A percentile compares a stretch with the other conserved stretches of the same genome.
These are phyloP conservation scores for Fusarium sp. DNA, from an alignment of 2,329 filamentous ascomycete species.

Conservation along the genomic window DNA sequence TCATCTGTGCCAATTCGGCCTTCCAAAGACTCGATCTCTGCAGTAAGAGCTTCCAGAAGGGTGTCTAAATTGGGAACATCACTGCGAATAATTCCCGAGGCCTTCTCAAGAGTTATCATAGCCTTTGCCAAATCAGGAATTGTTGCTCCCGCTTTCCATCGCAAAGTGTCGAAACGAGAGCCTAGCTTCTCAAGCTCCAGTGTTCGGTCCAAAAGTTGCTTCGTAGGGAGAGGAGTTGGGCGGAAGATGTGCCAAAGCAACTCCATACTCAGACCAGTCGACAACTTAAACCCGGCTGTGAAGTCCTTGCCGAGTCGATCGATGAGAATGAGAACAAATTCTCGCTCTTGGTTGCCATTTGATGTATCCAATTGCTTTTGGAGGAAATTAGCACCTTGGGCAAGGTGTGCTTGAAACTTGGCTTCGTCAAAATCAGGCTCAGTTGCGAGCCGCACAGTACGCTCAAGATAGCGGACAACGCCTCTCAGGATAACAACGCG, in stretches of 20 bases:
- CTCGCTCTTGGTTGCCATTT: conserved; percentile 43
- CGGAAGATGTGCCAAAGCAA: conserved; percentile 78
- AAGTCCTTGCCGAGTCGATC: conserved; percentile 67
- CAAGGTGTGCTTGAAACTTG: conserved; percentile 71
- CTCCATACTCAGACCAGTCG: conserved; percentile 84
- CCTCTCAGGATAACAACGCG: conserved; percentile 49
- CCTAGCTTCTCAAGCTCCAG: conserved; percentile 67
- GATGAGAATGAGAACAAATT: conserved; percentile 56
- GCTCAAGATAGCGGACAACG: conserved; percentile 65
- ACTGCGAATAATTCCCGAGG: conserved; percentile 64
- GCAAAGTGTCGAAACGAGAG: conserved; percentile 68
- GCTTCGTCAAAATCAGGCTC: conserved; percentile 67
- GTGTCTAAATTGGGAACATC: conserved; percentile 55
- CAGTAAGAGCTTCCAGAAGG: conserved; percentile 61
- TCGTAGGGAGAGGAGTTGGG: conserved; percentile 66
- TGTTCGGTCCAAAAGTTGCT: conserved; percentile 58
- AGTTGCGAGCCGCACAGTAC: conserved; percentile 62
- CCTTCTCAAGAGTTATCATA: conserved; percentile 64
- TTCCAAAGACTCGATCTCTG: conserved; percentile 65
- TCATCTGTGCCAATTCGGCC: conserved; percentile 56
- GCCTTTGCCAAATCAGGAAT: conserved; percentile 64
- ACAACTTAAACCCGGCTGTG: conserved; percentile 75
- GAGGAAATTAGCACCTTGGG: conserved; percentile 60
- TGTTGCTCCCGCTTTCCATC: conserved; percentile 67
- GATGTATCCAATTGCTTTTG: conserved; percentile 47